Base-by-base conservation (phyloP, 2,329 filamentous ascomycete species). In the Pseudonectria foliicola region DNA sequence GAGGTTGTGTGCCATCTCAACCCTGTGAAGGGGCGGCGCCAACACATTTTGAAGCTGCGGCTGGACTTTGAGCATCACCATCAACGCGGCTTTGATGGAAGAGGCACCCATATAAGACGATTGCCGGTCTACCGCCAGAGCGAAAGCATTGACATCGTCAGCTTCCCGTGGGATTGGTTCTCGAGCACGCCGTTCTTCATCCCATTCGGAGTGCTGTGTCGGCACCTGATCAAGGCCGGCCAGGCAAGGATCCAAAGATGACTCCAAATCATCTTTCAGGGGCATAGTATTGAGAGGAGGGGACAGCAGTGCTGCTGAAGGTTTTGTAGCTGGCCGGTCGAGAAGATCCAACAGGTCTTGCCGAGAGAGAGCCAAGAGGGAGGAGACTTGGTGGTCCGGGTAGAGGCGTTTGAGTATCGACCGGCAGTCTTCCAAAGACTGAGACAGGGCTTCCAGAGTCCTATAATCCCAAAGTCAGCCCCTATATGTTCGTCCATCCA, bases 11-110 rank as follows among this genome's bases (percentile, higher is more conserved):
- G 62, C 58, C 52, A 68, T 62, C 45, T 70, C 66, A 25, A 66
- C 62, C 36, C 57, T 67, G 47, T 63, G 66, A 14, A 72, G 63
- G 1, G 67, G 65, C 4, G 66, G 62, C 7, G 68, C 63, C 10
- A 73, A 60, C 1, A 64, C 63, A 43, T 57, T 62, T 24, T 62
- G 55, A 4, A 73, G 62, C 14, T 61, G 62, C 0, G 69, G 70
- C 38, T 72, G 68, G 7, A 73, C 67, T 48, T 71, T 72, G 44
- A 72, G 63, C 68, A 87, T 85, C 30, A 85, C 81, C 61, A 83
- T 77, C 25, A 86, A 67, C 2, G 81, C 81, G 2, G 82, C 82
- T 50, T 83, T 82, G 51, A 86, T 82, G 6, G 82, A 86, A 0
- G 82, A 86, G 12, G 83, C 79, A 2, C 82, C 82, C 4, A 86